Percentiles rank a stretch among this genome's conserved stretches.
These are phyloP conservation scores for Colletotrichum sansevieriae DNA, from an alignment of 2,329 filamentous ascomycete species.

Conservation along the genomic window DNA sequence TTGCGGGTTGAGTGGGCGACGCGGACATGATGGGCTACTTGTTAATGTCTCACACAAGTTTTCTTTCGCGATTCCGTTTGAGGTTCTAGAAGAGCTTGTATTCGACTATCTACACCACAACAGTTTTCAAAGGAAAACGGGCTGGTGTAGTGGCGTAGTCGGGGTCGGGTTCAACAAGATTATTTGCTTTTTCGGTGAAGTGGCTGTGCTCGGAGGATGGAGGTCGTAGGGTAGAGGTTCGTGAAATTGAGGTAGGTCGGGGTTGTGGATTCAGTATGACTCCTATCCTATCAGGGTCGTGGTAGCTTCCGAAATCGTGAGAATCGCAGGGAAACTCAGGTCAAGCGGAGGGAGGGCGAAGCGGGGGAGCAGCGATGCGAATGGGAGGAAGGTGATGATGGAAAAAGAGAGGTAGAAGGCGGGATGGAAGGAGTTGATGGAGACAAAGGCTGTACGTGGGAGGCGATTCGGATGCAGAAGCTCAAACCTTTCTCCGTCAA, in stretches of 20 bases:
- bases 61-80: slow-evolving; percentile 51
- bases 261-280: slow-evolving; percentile 39
- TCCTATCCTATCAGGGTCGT: slow-evolving; percentile 39
- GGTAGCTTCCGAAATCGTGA: slow-evolving; percentile 42
- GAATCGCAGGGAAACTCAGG: slow-evolving; percentile 39
- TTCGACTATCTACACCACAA: slow-evolving; percentile 83
- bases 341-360: slow-evolving; percentile 40
- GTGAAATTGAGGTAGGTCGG: slow-evolving; percentile 37
- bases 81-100: slow-evolving; percentile 57
- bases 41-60: slow-evolving; percentile 44
- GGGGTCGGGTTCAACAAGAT: slow-evolving; percentile 54
- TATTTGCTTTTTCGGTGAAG: slow-evolving; percentile 41
- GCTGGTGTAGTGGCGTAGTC: slow-evolving; percentile 79
- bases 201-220: slow-evolving; percentile 42
- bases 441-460: slow-evolving; percentile 44
- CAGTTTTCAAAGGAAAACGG: slow-evolving; percentile 91
- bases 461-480: slow-evolving; percentile 50
- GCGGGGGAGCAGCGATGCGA: slow-evolving; percentile 37
- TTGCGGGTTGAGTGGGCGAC: slow-evolving; percentile 74
- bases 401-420: slow-evolving; percentile 38
- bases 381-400: slow-evolving; percentile 35
- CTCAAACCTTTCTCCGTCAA: slow-evolving; percentile 56
- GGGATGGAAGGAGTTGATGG: slow-evolving; percentile 37
- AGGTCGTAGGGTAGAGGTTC: slow-evolving; percentile 41
- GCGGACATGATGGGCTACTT: slow-evolving; percentile 72